phyloP scores from a whole-genome alignment of 106 monocot genomes.

The Amphibolis antarctica region DNA sequence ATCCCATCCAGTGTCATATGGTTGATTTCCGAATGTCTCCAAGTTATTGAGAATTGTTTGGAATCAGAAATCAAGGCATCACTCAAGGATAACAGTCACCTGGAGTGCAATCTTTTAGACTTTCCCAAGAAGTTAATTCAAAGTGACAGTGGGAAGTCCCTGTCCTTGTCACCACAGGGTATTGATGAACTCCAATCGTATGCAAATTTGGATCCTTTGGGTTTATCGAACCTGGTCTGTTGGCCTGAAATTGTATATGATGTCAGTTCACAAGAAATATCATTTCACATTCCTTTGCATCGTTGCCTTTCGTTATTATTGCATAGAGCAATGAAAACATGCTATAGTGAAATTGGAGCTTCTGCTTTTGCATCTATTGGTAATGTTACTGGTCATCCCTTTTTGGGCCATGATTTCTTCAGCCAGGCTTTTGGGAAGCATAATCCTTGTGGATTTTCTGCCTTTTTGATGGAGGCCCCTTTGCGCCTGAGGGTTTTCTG shows the following conservation, averaged over 20 bases:
- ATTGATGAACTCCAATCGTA: not conserved
- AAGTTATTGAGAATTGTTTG: slow-evolving; percentile 60
- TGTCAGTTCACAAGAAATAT: slow-evolving; percentile 79
- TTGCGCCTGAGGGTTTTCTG: slow-evolving; percentile 73
- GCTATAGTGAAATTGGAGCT: slow-evolving; percentile 26
- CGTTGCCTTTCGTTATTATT: slow-evolving; percentile 67
- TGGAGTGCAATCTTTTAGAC: slow-evolving; percentile 12
- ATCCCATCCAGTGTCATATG: slow-evolving; percentile 29
- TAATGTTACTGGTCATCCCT: not conserved
- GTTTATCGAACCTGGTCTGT: slow-evolving; percentile 28
- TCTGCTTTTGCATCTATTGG: slow-evolving; percentile 7
- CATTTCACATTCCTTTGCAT: slow-evolving; percentile 92
- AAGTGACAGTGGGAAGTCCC: slow-evolving; percentile 11
- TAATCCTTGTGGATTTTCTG: slow-evolving; percentile 64
- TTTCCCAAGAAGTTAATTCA: slow-evolving; percentile 34
- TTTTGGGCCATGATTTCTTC: slow-evolving; percentile 40
- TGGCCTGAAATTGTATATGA: slow-evolving; percentile 69
- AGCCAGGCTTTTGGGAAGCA: slow-evolving; percentile 34
- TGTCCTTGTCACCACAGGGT: not conserved
- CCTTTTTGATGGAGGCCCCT: slow-evolving; percentile 87
- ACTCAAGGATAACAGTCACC: slow-evolving; percentile 6
- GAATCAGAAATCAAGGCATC: slow-evolving; percentile 17
- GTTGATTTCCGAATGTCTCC: slow-evolving; percentile 52
- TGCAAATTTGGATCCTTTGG: slow-evolving; percentile 19
- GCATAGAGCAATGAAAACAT: slow-evolving; percentile 46